A percentile compares a stretch with the other conserved stretches of the same genome.
Evolutionary conservation across 257 asterid genomes (phyloP).

Genomic region (Solanum medicagineum): DNA sequence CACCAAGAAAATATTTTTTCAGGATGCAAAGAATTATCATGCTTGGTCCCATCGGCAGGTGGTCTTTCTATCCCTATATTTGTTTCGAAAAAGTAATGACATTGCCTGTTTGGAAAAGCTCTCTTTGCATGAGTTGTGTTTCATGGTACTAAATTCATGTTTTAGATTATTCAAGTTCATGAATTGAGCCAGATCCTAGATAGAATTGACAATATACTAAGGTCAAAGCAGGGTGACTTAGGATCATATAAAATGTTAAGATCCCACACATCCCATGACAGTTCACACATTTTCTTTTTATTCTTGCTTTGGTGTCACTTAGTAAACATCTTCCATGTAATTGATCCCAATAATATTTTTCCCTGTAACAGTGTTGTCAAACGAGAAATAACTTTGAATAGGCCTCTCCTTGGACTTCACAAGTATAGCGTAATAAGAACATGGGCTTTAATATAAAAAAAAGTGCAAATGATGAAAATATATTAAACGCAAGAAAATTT

Average conservation of each 20-base stretch:
- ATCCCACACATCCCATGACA: background rate
- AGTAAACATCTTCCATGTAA: background rate
- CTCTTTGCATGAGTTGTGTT: background rate
- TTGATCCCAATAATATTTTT: background rate
- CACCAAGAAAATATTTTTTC: constrained; percentile 46
- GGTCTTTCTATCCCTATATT: background rate
- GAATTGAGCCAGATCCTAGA: background rate
- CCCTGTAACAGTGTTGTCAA: background rate
- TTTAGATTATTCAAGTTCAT: background rate
- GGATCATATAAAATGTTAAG: background rate
- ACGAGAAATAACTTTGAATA: background rate
- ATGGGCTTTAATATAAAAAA: background rate
- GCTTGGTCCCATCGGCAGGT: constrained; percentile 99
- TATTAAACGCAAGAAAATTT: background rate
- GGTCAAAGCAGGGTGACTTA: background rate
- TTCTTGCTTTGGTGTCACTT: background rate
- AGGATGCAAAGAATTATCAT: constrained; percentile 90
- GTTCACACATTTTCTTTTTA: background rate
- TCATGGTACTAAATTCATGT: background rate
- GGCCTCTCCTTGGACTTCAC: background rate
- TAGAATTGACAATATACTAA: background rate
- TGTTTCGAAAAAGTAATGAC: background rate
- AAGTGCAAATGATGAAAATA: background rate
- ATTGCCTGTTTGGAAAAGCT: background rate
- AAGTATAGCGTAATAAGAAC: background rate